Evolutionary conservation across 176 grass and related monocot genomes (phyloP).

Genomic region (Lolium perenne): DNA sequence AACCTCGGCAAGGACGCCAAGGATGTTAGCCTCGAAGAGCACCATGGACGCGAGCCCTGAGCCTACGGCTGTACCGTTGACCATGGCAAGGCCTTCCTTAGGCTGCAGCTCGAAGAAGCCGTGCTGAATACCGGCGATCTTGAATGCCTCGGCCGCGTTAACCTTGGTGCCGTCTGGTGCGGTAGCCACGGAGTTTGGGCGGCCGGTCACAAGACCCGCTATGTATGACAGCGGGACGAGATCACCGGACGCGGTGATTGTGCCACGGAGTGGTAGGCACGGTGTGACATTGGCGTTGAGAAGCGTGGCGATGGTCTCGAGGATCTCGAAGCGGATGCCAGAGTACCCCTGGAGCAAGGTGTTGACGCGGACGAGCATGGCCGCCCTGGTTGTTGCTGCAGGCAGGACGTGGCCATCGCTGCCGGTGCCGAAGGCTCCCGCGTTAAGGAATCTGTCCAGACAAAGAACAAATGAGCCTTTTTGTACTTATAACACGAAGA

Average conservation of each 20-base stretch:
- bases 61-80: slow-evolving; percentile 86
- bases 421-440: slow-evolving; percentile 70
- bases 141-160: slow-evolving; percentile 57
- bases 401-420: slow-evolving; percentile 67
- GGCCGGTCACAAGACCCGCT: slow-evolving; percentile 75
- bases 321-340: slow-evolving; percentile 87
- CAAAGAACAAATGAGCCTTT: too few relatives aligned
- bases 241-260: slow-evolving; percentile 82
- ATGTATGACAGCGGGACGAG: slow-evolving; percentile 89
- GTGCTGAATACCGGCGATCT: slow-evolving; percentile 53
- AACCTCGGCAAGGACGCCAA: slow-evolving; percentile 64
- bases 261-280: slow-evolving; percentile 83
- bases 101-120: slow-evolving; percentile 81
- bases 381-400: slow-evolving; percentile 56
- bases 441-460: slow-evolving; percentile 34
- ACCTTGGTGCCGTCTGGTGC: slow-evolving; percentile 44
- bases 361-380: slow-evolving; percentile 93
- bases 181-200: slow-evolving; percentile 56
- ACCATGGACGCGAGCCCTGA: slow-evolving; percentile 79
- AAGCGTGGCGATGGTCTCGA: slow-evolving; percentile 69
- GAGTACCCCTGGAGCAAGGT: slow-evolving; percentile 91
- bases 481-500: too few relatives aligned
- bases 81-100: slow-evolving; percentile 87
- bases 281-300: slow-evolving; percentile 86
- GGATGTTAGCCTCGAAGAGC: slow-evolving; percentile 76